Evolutionary conservation across 73 alveolate species (phyloP), one percentile per base, ranked within the genome.

Genomic region (Paraurostyla sp.): DNA sequence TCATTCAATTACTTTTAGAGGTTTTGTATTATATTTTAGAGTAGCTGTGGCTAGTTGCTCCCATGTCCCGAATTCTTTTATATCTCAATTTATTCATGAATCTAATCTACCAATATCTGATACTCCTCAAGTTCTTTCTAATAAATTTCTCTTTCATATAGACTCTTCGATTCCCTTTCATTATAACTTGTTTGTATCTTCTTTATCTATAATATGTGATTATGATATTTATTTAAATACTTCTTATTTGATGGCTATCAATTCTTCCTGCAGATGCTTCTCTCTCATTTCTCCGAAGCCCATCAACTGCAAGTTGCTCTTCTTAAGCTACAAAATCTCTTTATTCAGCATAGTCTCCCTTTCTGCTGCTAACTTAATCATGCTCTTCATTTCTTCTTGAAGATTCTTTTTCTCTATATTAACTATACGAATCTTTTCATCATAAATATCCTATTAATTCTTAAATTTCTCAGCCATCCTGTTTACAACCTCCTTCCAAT

Each of bases 271-370:
- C 32, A 65, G 82, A 38, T 38, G 13, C 25, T 65, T 65, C 42
- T 65, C 82, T 65, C 82, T 65, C 42, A 65, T 6, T 40, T 65
- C 82, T 6, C 82, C 58, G 13, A 65, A 40, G 4, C 82, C 82
- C 58, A 38, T 38, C 9, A 65, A 38, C 58, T 32, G 25, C 25
- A 38, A 38, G 41, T 65, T 65, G 32, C 82, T 65, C 20, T 32
- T 58, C 36, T 35, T 33, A 6, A 65, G 7, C 36, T 65, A 22
- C 13, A 16, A 2, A 35, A 18, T 25, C 41, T 65, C 82, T 38
- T 35, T 4, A 13, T 32, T 38, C 58, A 65, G 13, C 25, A 65
- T 3, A 4, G 9, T 11, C 46, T 65, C 82, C 58, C 82, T 32
- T 40, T 65, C 82, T 36, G 60, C 58, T 1, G 82, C 82, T 38